These are phyloP conservation scores for Pinus tabuliformis DNA, from an alignment of 75 land plant genomes.

Conservation along the genomic window DNA sequence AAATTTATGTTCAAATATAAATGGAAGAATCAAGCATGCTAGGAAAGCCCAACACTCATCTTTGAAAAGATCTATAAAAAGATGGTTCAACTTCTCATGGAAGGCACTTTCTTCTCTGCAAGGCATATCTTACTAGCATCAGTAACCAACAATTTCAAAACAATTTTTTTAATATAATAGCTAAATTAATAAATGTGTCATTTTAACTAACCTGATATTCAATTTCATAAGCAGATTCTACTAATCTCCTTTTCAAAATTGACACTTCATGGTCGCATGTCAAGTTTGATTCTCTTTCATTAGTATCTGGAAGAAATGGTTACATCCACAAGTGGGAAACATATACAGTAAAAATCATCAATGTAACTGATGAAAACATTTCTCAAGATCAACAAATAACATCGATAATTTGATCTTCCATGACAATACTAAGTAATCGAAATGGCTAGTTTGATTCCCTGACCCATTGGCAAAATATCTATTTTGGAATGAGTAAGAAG, in stretches of 20 bases:
- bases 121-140: neutral
- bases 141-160: neutral
- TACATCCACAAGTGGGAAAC: neutral
- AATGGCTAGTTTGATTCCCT: neutral
- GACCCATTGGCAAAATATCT: neutral
- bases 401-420: neutral
- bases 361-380: neutral
- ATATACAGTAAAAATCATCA: neutral
- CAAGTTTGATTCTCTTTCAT: slow-evolving; percentile 16
- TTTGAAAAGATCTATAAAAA: neutral
- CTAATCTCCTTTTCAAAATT: slow-evolving; percentile 51
- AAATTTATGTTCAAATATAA: neutral
- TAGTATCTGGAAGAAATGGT: slow-evolving; percentile 27
- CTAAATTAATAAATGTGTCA: neutral
- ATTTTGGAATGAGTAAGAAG: neutral
- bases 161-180: neutral
- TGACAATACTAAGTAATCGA: neutral
- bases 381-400: neutral
- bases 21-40: neutral
- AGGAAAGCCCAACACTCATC: no score
- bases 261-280: slow-evolving; percentile 45
- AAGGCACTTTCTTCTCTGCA: slow-evolving; percentile 72
- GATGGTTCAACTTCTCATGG: slow-evolving; percentile 22
- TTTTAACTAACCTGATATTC: slow-evolving; percentile 47
- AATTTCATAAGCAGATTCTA: slow-evolving; percentile 48